Conservation (phyloP, 306 rosid species). For the Cicer bijugum region DNA sequence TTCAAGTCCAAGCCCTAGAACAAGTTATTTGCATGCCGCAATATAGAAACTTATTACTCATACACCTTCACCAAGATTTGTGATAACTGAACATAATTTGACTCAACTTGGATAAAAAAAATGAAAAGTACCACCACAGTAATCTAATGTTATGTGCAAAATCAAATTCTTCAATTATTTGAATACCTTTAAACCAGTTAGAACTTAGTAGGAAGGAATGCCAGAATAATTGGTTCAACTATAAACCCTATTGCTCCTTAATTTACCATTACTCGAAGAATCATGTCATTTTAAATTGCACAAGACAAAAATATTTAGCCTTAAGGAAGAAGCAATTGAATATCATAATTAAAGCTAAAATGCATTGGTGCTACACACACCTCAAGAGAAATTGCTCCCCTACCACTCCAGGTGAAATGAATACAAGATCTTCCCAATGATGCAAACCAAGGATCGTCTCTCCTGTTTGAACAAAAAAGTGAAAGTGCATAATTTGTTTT, state of each 20-base stretch:
- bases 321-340: conserved; percentile 28
- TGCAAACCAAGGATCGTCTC: conserved; percentile 93
- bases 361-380: conserved; percentile 46
- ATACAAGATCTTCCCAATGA: conserved; percentile 87
- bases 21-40: conserved; percentile 27
- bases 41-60: not conserved
- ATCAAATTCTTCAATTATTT: conserved; percentile 35
- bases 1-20: conserved; percentile 76
- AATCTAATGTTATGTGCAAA: conserved; percentile 28
- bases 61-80: not conserved
- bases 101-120: conserved; percentile 23
- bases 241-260: conserved; percentile 10
- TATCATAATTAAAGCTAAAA: conserved; percentile 39
- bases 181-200: conserved; percentile 4
- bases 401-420: conserved; percentile 88
- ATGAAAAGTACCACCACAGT: conserved; percentile 27
- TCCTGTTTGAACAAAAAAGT: conserved; percentile 54
- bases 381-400: conserved; percentile 93
- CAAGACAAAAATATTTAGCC: conserved; percentile 1
- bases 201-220: conserved; percentile 8
- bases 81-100: conserved; percentile 11
- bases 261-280: conserved; percentile 17
- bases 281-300: conserved; percentile 35
- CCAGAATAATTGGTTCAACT: conserved; percentile 33
- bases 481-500: not conserved